These are phyloP conservation scores for Vanrija humicola DNA, from an alignment of 1,284 basidiomycete species.

Conservation along the genomic window DNA sequence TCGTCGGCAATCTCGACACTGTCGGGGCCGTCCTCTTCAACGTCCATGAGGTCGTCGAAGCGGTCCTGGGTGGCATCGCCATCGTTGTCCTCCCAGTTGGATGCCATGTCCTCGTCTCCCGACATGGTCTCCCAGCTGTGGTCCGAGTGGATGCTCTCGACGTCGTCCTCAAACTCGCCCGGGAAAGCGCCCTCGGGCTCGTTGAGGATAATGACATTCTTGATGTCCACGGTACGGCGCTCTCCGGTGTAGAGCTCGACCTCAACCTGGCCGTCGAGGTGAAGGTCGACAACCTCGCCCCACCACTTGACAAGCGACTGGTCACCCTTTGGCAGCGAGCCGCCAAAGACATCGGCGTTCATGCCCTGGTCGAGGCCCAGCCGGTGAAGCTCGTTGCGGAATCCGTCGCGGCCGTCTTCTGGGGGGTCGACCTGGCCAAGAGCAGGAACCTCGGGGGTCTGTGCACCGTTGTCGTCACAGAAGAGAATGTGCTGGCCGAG, in stretches of 20 bases:
- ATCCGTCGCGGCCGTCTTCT: conserved; percentile 18
- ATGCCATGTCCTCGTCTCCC: conserved; percentile 3
- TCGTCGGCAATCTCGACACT: conserved; percentile 9
- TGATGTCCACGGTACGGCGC: conserved; percentile 18
- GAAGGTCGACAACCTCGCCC: conserved; percentile 49
- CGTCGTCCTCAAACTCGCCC: conserved; percentile 27
- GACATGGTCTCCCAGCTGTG: conserved; percentile 32
- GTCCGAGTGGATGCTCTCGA: conserved; percentile 17
- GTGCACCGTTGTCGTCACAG: conserved; percentile 31
- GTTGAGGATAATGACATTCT: conserved; percentile 25
- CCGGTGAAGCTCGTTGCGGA: conserved; percentile 22
- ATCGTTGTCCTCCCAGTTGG: not conserved
- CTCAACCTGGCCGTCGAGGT: conserved; percentile 45
- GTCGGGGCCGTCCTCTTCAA: not conserved
- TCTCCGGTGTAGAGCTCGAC: conserved; percentile 42
- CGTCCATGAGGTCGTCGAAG: conserved; percentile 3
- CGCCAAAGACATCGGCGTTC: conserved; percentile 7
- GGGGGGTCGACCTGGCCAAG: conserved; percentile 33
- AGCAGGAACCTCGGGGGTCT: conserved; percentile 33
- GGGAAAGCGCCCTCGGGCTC: conserved; percentile 30
- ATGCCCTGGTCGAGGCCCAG: conserved; percentile 14
- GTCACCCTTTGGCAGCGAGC: conserved; percentile 20
- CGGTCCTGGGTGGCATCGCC: not conserved
- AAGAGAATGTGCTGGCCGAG: conserved; percentile 81
- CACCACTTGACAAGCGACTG: conserved; percentile 47